Conservation (phyloP, 2,329 filamentous ascomycete species). For the Aspergillus flavus region DNA sequence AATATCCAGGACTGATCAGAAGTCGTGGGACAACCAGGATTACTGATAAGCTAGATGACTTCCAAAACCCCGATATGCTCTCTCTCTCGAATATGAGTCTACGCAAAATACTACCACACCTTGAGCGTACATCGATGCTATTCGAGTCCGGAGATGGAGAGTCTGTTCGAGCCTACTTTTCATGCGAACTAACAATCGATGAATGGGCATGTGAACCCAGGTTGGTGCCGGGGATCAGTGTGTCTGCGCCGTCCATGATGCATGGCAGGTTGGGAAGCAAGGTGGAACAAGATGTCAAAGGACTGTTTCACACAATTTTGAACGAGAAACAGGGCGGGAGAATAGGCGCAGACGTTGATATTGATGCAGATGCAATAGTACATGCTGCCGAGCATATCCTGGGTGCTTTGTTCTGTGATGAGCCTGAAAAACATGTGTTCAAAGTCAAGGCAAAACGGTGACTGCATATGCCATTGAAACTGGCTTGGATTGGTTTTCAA, state of each 20-base stretch:
- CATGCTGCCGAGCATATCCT: slow-evolving; percentile 40
- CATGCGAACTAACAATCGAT: slow-evolving; percentile 39
- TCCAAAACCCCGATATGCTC: slow-evolving; percentile 4
- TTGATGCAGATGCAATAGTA: slow-evolving; percentile 34
- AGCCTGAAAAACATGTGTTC: background rate
- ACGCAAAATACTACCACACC: slow-evolving; percentile 36
- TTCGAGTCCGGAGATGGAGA: slow-evolving; percentile 25
- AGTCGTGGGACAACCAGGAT: background rate
- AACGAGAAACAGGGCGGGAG: slow-evolving; percentile 19
- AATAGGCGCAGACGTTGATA: slow-evolving; percentile 12
- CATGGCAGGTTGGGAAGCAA: slow-evolving; percentile 25
- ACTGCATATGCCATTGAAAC: background rate
- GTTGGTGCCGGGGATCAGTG: slow-evolving; percentile 39
- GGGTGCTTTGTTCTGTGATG: slow-evolving; percentile 32
- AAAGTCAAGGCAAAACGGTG: background rate
- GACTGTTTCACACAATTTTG: slow-evolving; percentile 41
- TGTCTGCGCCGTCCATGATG: slow-evolving; percentile 25
- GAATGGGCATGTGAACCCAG: slow-evolving; percentile 45
- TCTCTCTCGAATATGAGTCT: slow-evolving; percentile 27
- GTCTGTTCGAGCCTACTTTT: slow-evolving; percentile 31
- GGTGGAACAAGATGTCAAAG: slow-evolving; percentile 41
- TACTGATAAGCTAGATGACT: background rate
- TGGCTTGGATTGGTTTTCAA: background rate
- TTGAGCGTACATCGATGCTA: slow-evolving; percentile 40
- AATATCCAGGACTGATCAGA: slow-evolving; percentile 21